phyloP scores from a whole-genome alignment of 768 basidiomycete species.

The Leccinum subgranulosum region DNA sequence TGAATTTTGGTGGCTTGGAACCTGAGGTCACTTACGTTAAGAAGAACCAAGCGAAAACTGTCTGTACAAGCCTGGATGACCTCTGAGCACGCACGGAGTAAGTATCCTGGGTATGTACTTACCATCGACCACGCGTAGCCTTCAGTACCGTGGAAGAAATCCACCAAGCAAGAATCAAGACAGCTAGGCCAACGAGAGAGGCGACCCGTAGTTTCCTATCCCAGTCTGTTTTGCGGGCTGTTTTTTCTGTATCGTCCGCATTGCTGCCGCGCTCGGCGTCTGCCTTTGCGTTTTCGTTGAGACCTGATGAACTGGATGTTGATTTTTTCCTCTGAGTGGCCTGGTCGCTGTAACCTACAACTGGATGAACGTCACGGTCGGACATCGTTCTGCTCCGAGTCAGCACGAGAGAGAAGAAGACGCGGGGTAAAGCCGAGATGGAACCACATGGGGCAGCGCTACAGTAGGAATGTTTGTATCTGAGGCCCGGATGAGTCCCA shows the following conservation, averaged over 20 bases:
- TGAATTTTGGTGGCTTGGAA: background rate
- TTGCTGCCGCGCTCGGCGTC: slow-evolving; percentile 16
- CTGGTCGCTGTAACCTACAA: slow-evolving; percentile 1
- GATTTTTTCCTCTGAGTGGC: slow-evolving; percentile 21
- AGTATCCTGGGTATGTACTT: slow-evolving; percentile 15
- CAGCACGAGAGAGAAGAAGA: background rate
- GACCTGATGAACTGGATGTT: slow-evolving; percentile 11
- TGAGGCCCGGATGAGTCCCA: background rate
- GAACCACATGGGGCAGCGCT: background rate
- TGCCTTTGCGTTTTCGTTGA: slow-evolving; percentile 7
- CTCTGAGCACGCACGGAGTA: slow-evolving; percentile 1
- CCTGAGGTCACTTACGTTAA: slow-evolving; percentile 47
- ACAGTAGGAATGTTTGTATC: background rate
- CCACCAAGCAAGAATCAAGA: slow-evolving; percentile 82
- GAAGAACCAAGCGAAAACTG: slow-evolving; percentile 81
- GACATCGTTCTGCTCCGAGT: slow-evolving; percentile 17
- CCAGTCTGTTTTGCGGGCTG: background rate
- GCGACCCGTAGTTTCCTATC: slow-evolving; percentile 36
- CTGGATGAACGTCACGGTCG: background rate
- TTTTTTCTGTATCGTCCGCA: slow-evolving; percentile 10
- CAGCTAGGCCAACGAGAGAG: slow-evolving; percentile 50
- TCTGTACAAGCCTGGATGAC: slow-evolving; percentile 66
- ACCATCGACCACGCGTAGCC: slow-evolving; percentile 77
- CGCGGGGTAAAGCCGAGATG: slow-evolving; percentile 1
- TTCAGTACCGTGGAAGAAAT: slow-evolving; percentile 67